Base-by-base conservation (phyloP, 2,329 filamentous ascomycete genomes). In the Exophiala sideris region DNA sequence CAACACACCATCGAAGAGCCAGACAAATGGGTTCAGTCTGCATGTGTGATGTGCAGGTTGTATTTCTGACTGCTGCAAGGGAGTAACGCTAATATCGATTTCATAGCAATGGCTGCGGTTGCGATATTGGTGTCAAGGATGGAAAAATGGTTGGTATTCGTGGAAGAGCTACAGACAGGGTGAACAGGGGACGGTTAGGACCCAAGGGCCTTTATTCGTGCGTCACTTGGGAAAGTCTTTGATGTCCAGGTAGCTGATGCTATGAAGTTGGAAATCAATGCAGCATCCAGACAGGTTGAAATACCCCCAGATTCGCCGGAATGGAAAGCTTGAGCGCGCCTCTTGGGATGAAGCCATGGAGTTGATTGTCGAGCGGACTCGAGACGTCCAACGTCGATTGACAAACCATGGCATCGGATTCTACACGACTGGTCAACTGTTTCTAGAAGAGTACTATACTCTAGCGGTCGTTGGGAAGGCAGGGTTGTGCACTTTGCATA, bases 381-480 rank as follows among this genome's bases (percentile, higher is more conserved):
- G 66, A 32, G 64, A 68, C 5, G 58, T 70, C 24, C 61, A 63
- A 36, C 48, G 65, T 3, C 61, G 66, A 10, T 57, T 72, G 24
- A 70, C 68, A 0, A 67, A 65, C 45, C 70, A 71, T 62, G 68
- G 67, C 21, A 72, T 72, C 48, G 69, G 64, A 3, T 72, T 73
- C 53, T 72, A 72, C 57, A 72, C 70, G 8, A 64, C 62, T 16
- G 70, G 70, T 1, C 70, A 73, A 60, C 55, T 72, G 10, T 70
- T 72, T 48, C 61, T 72, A 8, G 71, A 72, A 51, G 70, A 72
- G 52, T 73, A 72, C 48, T 71, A 72, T 58, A 69, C 68, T 34
- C 58, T 72, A n/a, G 69, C 69, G 1, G 59, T 72, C 44, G 60
- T 72, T 9, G 70, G 71, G 3, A 73, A 73, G 48, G 70, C 67